phyloP scores from a whole-genome alignment of 345 rosid species.

The Jatropha curcas region DNA sequence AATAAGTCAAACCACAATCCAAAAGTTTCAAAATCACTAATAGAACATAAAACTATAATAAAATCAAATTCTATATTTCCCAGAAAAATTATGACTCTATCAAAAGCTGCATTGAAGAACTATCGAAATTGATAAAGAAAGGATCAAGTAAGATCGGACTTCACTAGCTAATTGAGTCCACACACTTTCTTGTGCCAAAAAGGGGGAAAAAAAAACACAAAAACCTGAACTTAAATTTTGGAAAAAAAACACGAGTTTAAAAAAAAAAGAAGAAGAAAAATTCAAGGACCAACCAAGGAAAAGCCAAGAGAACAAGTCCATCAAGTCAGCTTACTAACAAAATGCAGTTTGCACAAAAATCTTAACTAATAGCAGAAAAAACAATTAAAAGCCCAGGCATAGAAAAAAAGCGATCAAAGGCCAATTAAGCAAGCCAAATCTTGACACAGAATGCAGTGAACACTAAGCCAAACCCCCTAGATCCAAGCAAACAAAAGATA shows the following conservation, averaged over 20 bases:
- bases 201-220: not conserved
- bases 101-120: slow-evolving; percentile 19
- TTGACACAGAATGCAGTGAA: slow-evolving; percentile 25
- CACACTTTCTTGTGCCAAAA: slow-evolving; percentile 4
- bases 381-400: not conserved
- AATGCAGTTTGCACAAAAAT: slow-evolving; percentile 24
- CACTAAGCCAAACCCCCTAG: slow-evolving; percentile 34
- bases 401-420: slow-evolving; percentile 19
- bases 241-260: too few species aligned
- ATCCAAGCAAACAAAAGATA: slow-evolving; percentile 36
- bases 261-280: slow-evolving; percentile 10
- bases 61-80: not conserved
- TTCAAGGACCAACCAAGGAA: slow-evolving; percentile 32
- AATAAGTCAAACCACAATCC: slow-evolving; percentile 8
- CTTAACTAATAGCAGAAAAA: slow-evolving; percentile 21
- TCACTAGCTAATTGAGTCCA: slow-evolving; percentile 1
- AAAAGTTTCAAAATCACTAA: slow-evolving; percentile 14
- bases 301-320: slow-evolving; percentile 24
- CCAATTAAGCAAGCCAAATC: slow-evolving; percentile 39
- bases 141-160: not conserved
- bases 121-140: slow-evolving; percentile 1
- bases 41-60: not conserved
- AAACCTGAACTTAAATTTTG: not conserved
- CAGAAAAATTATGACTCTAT: slow-evolving; percentile 3
- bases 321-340: slow-evolving; percentile 14